A percentile compares a stretch with the other conserved stretches of the same genome.
These are phyloP conservation scores for Rhynchosporium graminicola DNA, from an alignment of 2,329 filamentous ascomycete genomes.

Conservation along the genomic window DNA sequence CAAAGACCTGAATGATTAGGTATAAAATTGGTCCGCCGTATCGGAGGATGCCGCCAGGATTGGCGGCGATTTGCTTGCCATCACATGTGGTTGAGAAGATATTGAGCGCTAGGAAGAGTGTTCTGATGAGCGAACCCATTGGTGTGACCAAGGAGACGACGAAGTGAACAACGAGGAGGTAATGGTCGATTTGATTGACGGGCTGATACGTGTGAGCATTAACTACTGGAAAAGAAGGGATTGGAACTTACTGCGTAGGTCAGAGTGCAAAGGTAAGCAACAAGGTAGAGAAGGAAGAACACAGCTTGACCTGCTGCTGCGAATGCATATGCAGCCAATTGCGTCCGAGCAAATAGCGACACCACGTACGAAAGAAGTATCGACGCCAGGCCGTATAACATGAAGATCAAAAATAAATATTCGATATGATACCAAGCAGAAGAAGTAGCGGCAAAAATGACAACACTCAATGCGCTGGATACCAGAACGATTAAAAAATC, in stretches of 20 bases:
- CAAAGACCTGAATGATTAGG: slow-evolving; percentile 69
- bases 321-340: slow-evolving; percentile 82
- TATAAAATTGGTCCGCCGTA: slow-evolving; percentile 88
- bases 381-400: slow-evolving; percentile 78
- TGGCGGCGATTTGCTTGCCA: slow-evolving; percentile 60
- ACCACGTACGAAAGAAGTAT: slow-evolving; percentile 77
- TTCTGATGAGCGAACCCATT: slow-evolving; percentile 71
- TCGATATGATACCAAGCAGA: slow-evolving; percentile 77
- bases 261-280: slow-evolving; percentile 70
- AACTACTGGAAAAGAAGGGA: not conserved
- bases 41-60: slow-evolving; percentile 69
- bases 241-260: slow-evolving; percentile 58
- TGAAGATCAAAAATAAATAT: slow-evolving; percentile 79
- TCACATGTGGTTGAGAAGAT: slow-evolving; percentile 80
- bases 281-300: slow-evolving; percentile 69
- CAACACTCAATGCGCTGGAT: slow-evolving; percentile 64
- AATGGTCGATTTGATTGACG: slow-evolving; percentile 65
- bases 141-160: slow-evolving; percentile 73
- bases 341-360: slow-evolving; percentile 76
- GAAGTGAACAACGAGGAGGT: slow-evolving; percentile 72
- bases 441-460: slow-evolving; percentile 65
- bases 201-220: slow-evolving; percentile 43
- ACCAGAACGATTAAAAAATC: slow-evolving; percentile 75
- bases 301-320: slow-evolving; percentile 75
- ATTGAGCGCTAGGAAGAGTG: slow-evolving; percentile 78